Evolutionary conservation across 495 filamentous ascomycete species (phyloP), one percentile per base, ranked within the genome.

Genomic region (Glarea lozoyensis): DNA sequence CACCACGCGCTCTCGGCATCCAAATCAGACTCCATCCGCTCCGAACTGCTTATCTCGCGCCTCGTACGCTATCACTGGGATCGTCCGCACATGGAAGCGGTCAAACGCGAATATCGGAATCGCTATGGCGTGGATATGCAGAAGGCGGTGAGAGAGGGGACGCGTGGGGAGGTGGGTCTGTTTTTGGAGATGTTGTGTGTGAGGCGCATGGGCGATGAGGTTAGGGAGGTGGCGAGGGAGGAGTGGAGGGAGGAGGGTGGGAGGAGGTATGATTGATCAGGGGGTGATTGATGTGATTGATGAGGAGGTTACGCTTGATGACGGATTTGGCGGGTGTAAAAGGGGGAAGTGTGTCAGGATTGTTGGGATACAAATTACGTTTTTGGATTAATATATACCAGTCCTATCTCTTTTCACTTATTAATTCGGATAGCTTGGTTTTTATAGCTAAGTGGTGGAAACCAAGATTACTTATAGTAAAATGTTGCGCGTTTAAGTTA

Each of bases 1-100:
- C 80, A 94, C 60, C 92, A 98, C 64, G 89, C 92, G 3, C 75
- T 96, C 27, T 75, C 73, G 9, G 59, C 67, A 2, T 72, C 73
- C 20, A 49, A 48, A 17, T 59, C 61, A 6, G 82, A 84, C 51
- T 68, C 69, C 23, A 72, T 86, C 40, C 77, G 87, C 23, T 77
- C 78, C n/a, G 87, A 94, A 55, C 69, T 94, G 31, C 72, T 94
- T 17, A 87, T 90, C 43, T 85, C 79, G 37, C 70, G 87, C 0
- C 70, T 89, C 4, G 84, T 92, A 29, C 74, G 87, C 19, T 76
- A 84, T 48, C 87, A 94, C 56, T 93, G 87, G 87, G 86, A 94
- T 54, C 73, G 75, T 1, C 62, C 68, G 32, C 87, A 94, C 57
- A 69, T 94, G 62, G 73, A 78, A 35, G 66, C 60, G 29, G 75